These are phyloP conservation scores for Bipolaris gigantea DNA, from an alignment of 2,329 filamentous ascomycete species.

Conservation along the genomic window DNA sequence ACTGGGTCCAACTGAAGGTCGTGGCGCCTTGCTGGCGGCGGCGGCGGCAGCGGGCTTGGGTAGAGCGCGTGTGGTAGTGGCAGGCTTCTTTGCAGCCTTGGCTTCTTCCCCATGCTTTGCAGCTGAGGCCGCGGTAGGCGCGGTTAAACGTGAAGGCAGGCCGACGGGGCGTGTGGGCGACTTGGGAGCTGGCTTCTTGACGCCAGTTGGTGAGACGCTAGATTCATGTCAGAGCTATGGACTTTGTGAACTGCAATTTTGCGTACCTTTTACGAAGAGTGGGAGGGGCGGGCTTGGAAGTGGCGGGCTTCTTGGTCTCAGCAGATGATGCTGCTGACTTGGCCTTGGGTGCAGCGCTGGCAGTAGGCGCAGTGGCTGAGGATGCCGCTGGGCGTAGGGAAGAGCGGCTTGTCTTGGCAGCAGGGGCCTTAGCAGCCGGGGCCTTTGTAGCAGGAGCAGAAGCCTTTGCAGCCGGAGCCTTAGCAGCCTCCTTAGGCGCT, in stretches of 20 bases:
- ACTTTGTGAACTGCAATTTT: background rate
- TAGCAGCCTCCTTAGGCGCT: conserved; percentile 26
- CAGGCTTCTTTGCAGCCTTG: conserved; percentile 46
- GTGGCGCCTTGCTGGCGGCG: conserved; percentile 28
- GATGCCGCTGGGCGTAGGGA: conserved; percentile 32
- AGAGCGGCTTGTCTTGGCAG: conserved; percentile 33
- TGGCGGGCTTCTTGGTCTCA: conserved; percentile 17
- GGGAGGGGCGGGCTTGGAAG: conserved; percentile 18
- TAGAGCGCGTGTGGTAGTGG: conserved; percentile 43
- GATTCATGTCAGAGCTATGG: conserved; percentile 8
- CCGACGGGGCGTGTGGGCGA: conserved; percentile 70
- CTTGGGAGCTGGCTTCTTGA: conserved; percentile 49
- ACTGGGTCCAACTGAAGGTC: conserved; percentile 42
- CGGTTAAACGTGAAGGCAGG: conserved; percentile 67
- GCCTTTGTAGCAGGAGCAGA: conserved; percentile 1
- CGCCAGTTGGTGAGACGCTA: conserved; percentile 32
- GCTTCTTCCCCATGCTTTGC: conserved; percentile 56
- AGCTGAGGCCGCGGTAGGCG: conserved; percentile 70
- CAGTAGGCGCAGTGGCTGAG: conserved; percentile 24
- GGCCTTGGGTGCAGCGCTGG: conserved; percentile 23
- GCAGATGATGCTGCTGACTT: conserved; percentile 11
- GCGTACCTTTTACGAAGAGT: conserved; percentile 19
- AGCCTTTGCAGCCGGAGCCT: conserved; percentile 19
- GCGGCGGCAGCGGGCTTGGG: conserved; percentile 35
- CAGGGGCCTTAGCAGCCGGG: conserved; percentile 12